phyloP scores from a whole-genome alignment of 306 rosid genomes.

The Styphnolobium japonicum region DNA sequence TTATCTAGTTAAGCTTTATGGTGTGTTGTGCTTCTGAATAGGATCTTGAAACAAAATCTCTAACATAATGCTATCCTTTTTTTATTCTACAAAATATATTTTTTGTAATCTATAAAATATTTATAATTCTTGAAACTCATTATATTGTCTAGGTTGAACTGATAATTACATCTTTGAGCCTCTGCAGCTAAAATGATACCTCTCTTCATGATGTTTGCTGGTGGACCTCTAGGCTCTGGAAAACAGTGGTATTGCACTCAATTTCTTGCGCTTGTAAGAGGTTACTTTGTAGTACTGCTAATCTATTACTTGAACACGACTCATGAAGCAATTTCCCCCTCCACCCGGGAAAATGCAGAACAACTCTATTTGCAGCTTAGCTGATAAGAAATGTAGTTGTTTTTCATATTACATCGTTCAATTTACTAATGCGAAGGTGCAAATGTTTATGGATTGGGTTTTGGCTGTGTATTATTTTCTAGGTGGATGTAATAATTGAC shows the following conservation, averaged over 20 bases:
- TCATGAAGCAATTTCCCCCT: background rate
- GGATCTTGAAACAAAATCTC: constrained; percentile 3
- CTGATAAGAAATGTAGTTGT: background rate
- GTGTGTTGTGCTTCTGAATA: background rate
- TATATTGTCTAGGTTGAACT: constrained; percentile 2
- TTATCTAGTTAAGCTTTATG: background rate
- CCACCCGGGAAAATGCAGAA: background rate
- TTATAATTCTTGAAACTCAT: background rate
- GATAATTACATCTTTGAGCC: constrained; percentile 27
- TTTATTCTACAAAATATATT: background rate
- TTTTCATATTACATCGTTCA: background rate
- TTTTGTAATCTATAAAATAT: background rate
- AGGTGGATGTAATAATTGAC: background rate
- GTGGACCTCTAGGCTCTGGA: constrained; percentile 97
- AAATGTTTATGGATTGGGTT: background rate
- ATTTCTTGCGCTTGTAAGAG: constrained; percentile 16
- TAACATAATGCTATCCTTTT: background rate
- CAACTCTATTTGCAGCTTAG: background rate
- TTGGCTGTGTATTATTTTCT: background rate
- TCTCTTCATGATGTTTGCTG: constrained; percentile 90
- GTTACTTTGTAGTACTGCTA: background rate
- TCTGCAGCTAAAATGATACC: constrained; percentile 96
- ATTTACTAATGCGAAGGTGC: constrained; percentile 1
- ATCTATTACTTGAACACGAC: background rate
- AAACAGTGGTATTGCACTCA: constrained; percentile 74